Conservation (phyloP, 345 rosid genomes). For the Euphorbia pulcherrima region DNA sequence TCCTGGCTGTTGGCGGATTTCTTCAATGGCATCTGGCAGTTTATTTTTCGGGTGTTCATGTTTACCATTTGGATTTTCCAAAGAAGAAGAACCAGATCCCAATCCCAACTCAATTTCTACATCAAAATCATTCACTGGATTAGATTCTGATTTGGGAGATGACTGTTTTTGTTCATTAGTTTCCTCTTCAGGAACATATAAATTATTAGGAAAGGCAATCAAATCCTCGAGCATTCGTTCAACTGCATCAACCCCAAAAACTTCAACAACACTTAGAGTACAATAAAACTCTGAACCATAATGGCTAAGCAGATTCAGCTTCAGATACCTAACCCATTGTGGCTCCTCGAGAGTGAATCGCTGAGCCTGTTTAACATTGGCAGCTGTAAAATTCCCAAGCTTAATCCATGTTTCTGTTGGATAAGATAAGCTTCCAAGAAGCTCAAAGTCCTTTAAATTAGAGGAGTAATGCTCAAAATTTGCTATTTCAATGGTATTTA, state of each 20-base stretch:
- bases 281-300: slow-evolving; percentile 93
- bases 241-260: slow-evolving; percentile 91
- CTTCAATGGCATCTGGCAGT: slow-evolving; percentile 50
- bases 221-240: slow-evolving; percentile 93
- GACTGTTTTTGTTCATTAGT: slow-evolving; percentile 35
- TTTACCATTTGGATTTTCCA: slow-evolving; percentile 35
- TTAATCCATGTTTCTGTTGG: slow-evolving; percentile 82
- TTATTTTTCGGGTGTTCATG: slow-evolving; percentile 36
- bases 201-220: slow-evolving; percentile 55
- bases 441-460: slow-evolving; percentile 74
- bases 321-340: slow-evolving; percentile 83
- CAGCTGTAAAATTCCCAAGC: slow-evolving; percentile 82
- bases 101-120: slow-evolving; percentile 26
- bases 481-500: slow-evolving; percentile 70
- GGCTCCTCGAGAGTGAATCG: slow-evolving; percentile 65
- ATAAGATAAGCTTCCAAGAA: slow-evolving; percentile 79
- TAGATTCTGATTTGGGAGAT: slow-evolving; percentile 34
- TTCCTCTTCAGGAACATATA: slow-evolving; percentile 40
- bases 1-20: slow-evolving; percentile 66
- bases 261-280: slow-evolving; percentile 76
- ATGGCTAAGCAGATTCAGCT: slow-evolving; percentile 66
- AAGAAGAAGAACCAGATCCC: slow-evolving; percentile 29
- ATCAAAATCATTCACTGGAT: slow-evolving; percentile 33
- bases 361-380: slow-evolving; percentile 72
- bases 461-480: slow-evolving; percentile 95